Evolutionary conservation across 352 stramenopile species (phyloP).

Genomic region (Globisporangium irregulare): DNA sequence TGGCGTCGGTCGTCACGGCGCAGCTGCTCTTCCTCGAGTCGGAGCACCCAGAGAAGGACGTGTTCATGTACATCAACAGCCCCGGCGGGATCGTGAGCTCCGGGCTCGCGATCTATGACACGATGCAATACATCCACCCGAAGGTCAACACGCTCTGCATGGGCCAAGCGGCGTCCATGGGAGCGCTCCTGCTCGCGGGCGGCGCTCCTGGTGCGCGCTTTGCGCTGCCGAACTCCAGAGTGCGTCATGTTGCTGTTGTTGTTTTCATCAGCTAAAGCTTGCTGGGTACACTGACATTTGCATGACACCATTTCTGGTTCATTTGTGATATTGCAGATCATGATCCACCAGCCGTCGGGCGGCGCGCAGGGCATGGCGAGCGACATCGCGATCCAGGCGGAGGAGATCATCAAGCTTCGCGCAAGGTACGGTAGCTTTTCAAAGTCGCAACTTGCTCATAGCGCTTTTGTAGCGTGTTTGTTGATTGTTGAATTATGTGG

Average conservation of each 20-base stretch:
- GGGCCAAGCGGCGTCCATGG: conserved; percentile 96
- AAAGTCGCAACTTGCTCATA: background rate
- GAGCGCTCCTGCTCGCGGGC: conserved; percentile 92
- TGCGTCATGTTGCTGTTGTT: conserved; percentile 23
- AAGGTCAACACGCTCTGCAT: conserved; percentile 98
- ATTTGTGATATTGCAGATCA: conserved; percentile 57
- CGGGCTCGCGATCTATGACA: conserved; percentile 98
- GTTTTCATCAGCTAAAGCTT: conserved; percentile 2
- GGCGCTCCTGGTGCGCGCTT: conserved; percentile 87
- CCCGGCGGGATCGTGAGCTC: conserved; percentile 96
- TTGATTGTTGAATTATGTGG: conserved; percentile 16
- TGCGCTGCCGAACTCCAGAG: conserved; percentile 92
- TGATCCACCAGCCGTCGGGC: conserved; percentile 98
- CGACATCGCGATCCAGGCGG: conserved; percentile 98
- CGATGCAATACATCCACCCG: conserved; percentile 97
- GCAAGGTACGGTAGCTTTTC: conserved; percentile 50
- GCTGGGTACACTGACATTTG: background rate
- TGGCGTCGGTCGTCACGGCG: conserved; percentile 80
- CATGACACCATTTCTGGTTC: background rate
- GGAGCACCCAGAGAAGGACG: conserved; percentile 96
- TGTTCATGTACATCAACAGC: conserved; percentile 99
- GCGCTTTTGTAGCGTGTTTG: background rate
- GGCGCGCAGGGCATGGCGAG: conserved; percentile 96
- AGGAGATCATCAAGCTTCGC: conserved; percentile 96
- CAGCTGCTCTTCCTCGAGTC: conserved; percentile 95